phyloP scores from a whole-genome alignment of 202 grass and related monocot species.

The Dendrocalamus latiflorus region DNA sequence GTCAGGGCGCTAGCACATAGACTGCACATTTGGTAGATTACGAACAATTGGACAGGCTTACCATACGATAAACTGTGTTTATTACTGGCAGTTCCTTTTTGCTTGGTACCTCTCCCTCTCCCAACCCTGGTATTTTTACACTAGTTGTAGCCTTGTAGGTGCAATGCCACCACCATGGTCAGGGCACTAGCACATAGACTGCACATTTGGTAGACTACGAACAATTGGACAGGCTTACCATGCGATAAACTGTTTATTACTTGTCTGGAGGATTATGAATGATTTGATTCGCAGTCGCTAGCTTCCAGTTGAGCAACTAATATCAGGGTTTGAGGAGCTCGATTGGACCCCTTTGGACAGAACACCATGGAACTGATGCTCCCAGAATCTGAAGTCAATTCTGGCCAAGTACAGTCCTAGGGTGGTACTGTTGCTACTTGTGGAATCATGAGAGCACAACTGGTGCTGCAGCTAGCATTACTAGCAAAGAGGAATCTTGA shows the following conservation, averaged over 20 bases:
- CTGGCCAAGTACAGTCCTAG: constrained; percentile 13
- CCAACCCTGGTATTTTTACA: constrained; percentile 39
- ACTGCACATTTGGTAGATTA: constrained; percentile 15
- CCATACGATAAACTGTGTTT: background rate
- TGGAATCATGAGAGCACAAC: constrained; percentile 7
- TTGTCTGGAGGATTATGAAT: background rate
- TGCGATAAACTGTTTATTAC: background rate
- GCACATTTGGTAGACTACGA: constrained; percentile 16
- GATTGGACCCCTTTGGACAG: constrained; percentile 42
- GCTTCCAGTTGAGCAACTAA: constrained; percentile 14
- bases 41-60: background rate
- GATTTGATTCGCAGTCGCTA: constrained; percentile 14
- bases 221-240: background rate
- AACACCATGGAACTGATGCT: constrained; percentile 37
- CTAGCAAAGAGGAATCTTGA: background rate
- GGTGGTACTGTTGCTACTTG: constrained; percentile 21
- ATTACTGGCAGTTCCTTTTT: constrained; percentile 8
- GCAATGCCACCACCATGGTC: background rate
- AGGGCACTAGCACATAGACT: background rate
- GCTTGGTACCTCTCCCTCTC: constrained; percentile 24
- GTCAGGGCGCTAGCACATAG: background rate
- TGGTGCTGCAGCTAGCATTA: constrained; percentile 13
- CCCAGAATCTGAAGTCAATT: constrained; percentile 28
- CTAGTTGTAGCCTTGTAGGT: background rate
- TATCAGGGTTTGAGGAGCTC: constrained; percentile 20